A percentile compares a stretch with the other conserved stretches of the same genome.
These are phyloP conservation scores for Arabidopsis arenosa DNA, from an alignment of 345 rosid species.

Conservation along the genomic window DNA sequence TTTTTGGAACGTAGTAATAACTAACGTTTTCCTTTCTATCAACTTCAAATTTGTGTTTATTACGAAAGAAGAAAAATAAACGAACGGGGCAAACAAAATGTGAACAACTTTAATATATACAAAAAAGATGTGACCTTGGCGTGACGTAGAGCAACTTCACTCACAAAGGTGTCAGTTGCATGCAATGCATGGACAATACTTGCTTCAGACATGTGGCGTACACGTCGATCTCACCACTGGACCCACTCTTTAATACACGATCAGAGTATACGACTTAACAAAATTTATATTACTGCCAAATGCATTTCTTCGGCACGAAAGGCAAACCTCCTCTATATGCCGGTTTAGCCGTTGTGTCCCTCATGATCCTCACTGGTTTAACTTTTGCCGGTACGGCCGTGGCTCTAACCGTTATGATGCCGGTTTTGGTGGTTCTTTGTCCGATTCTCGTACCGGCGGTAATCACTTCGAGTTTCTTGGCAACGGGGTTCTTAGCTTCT, in stretches of 20 bases:
- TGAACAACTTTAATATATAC: too few species aligned
- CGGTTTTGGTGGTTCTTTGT: conserved; percentile 68
- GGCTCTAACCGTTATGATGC: conserved; percentile 62
- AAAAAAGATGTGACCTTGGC: background rate
- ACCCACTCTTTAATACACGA: conserved; percentile 10
- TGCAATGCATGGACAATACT: conserved; percentile 35
- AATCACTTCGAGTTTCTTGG: conserved; percentile 53
- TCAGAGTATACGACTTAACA: background rate
- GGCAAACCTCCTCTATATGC: conserved; percentile 38
- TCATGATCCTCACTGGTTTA: conserved; percentile 67
- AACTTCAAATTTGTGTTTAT: too few species aligned
- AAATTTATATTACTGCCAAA: conserved; percentile 20
- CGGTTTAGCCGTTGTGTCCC: conserved; percentile 65
- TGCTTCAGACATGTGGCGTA: conserved; percentile 32
- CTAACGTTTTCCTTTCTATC: too few species aligned
- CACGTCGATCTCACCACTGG: conserved; percentile 21
- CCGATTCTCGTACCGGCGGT: conserved; percentile 78
- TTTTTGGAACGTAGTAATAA: too few species aligned
- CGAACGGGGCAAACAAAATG: background rate
- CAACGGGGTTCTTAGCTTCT: conserved; percentile 66
- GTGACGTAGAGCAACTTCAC: conserved; percentile 29
- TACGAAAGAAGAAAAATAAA: background rate
- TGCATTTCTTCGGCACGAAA: conserved; percentile 21
- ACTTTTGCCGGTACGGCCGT: conserved; percentile 66
- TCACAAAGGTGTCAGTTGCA: conserved; percentile 24